Base-by-base conservation (phyloP, 83 land plant genomes). In the Picea abies region DNA sequence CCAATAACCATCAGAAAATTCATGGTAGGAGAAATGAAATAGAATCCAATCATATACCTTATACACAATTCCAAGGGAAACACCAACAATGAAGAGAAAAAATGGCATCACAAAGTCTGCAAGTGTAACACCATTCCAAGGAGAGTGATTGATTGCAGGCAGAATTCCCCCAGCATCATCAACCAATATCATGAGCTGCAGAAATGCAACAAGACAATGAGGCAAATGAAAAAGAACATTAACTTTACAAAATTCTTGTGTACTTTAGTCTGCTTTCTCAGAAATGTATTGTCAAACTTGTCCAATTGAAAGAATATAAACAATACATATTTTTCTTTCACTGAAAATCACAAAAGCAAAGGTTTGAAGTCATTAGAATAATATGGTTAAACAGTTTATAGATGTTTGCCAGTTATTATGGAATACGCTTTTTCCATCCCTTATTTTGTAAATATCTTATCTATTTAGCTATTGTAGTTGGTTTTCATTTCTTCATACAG, bases 121-220 rank as follows among this genome's bases (percentile, higher is more conserved):
- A 12, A 89, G 75, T 3, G 93, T 91, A 19, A 91, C 87, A 3
- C 93, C 93, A 72, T 89, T 84, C 93, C 93, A 91, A 7, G 93
- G 93, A 5, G 93, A 84, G 76, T 91, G 93, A 63, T 89, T 89
- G 25, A 91, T 86, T 16, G 89, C 81, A 44, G 93, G 93, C 35
- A 89, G 85, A 23, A 87, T 88, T 11, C 91, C 89, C 39, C 91
- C 93, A 62, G 89, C 93, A 82, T 89, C 84, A 78, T 91, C 93
- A 68, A 89, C 93, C 49, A 91, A 82, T 39, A 91, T 89, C 93
- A 91, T 91, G 37, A 91, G 79, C 93, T 91, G 91, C 84, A 76
- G 32, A 49, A 76, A 60, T 56, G 6, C 78, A 76, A 76, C 1
- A 4, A 25, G 60, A 52, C 12, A 76, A 76, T 76, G 22, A 76